Evolutionary conservation across 306 rosid genomes (phyloP), one percentile per base, ranked within the genome.

Genomic region (Carpinus viminea): DNA sequence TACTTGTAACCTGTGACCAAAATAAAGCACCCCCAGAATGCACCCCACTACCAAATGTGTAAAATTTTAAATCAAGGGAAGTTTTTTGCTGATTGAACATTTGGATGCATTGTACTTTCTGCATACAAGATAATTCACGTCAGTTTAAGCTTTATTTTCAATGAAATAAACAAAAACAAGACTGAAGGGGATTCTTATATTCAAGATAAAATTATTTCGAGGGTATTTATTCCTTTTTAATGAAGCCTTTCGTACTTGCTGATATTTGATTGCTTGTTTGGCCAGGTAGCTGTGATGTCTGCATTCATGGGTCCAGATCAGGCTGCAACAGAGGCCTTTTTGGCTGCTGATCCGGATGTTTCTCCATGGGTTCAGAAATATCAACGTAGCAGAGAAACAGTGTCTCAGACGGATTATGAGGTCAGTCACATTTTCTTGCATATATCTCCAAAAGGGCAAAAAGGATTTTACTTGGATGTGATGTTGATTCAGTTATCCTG

Each of bases 271-370:
- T 70, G 46, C 20, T 48, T 81, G 77, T 56, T 81, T 81, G 85
- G 41, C 70, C 89, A 95, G 97, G 81, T 91, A 62, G 99, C 98
- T 75, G 98, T 93, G 60, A 73, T 95, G 83, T 93, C 97, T 77
- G 91, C 97, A 75, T 95, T 95, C 85, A 68, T 93, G 76, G 99
- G 98, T 74, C 97, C 99, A 80, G 93, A 95, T 83, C 98, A 92
- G 84, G 65, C 28, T 45, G 92, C 93, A 64, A 90, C 97, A 11
- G 98, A 95, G 77, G 78, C 97, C 60, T 79, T 91, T 34, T 74
- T 95, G 82, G 96, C 94, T 64, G 26, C 91, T 36, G 98, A 95
- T 81, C 90, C 90, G 0, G 92, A 93, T 72, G 98, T 93, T 78
- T 70, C 88, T 71, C 97, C 93, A 7, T 95, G 99, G 99, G 91